Base-by-base conservation (phyloP, 2,329 filamentous ascomycete genomes). In the Pseudogymnoascus sp. region DNA sequence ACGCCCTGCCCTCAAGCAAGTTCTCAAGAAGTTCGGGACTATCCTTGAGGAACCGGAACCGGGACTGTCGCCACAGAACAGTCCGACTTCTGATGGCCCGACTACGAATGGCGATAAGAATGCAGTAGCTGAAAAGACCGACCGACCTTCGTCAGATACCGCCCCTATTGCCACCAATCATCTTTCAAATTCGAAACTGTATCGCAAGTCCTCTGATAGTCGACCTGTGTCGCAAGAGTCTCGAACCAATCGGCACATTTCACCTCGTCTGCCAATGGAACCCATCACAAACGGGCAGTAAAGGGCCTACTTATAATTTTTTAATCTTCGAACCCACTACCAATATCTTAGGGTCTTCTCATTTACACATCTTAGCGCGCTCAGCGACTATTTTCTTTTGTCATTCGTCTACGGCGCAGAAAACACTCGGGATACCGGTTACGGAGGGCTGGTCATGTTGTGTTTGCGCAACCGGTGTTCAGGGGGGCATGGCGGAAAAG, bases 1-100 rank as follows among this genome's bases (percentile, higher is more conserved):
- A 58, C 79, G 92, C n/a, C 90, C 90, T 1, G 90, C 90, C 4
- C 79, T 96, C 62, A 95, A 95, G 73, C 88, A 92, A 69, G 91
- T 96, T 0, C 79, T 96, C 10, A 90, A 88, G 71, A 91, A 91
- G 71, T 93, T 91, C 72, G 84, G 89, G 3, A 91, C 91, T 0
- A 95, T 94, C 31, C 84, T 82, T 0, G 90, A 93, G 71, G 90
- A 92, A 72, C 63, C 63, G 2, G 71, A 73, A 62, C 67, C 65
- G 10, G 64, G 48, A 12, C 29, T 55, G 10, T 55, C 48, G 29
- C 29, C 48, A 55, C 48, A 55, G n/a, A 33, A 21, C 48, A 55
- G 29, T 33, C 48, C 48, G 15, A 55, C 48, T 12, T 12, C 29
- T 10, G 29, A 35, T 21, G n/a, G 48, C 10, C 48, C 29, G 15